Conservation (phyloP, 345 rosid genomes). For the Rhodamnia argentea region DNA sequence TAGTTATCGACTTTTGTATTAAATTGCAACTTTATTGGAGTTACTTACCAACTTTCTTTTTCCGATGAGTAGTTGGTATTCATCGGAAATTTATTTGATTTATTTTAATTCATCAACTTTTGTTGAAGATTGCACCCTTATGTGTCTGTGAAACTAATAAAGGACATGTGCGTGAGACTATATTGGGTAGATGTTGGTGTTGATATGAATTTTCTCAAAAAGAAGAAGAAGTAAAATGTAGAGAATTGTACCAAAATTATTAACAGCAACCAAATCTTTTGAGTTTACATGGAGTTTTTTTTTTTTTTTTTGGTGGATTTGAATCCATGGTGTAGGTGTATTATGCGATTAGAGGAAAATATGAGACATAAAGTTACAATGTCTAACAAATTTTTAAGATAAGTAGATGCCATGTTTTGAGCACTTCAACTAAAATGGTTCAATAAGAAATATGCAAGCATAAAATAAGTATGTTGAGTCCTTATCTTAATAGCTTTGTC, state of each 20-base stretch:
- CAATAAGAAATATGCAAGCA: not conserved
- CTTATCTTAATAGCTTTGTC: too few species aligned
- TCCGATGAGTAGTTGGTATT: too few species aligned
- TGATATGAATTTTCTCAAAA: not conserved
- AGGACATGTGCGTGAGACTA: not conserved
- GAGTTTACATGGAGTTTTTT: not conserved
- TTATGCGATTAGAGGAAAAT: not conserved
- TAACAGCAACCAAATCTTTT: not conserved
- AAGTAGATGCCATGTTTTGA: not conserved
- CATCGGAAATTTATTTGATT: not conserved
- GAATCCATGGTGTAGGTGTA: not conserved
- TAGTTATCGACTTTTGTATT: not conserved
- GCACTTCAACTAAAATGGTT: not conserved
- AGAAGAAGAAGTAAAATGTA: not conserved
- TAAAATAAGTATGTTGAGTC: too few species aligned
- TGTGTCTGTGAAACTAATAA: not conserved
- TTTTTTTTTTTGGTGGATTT: not conserved
- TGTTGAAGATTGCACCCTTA: not conserved
- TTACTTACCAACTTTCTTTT: not conserved
- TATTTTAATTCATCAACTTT: not conserved
- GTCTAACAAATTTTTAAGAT: not conserved
- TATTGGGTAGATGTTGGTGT: not conserved
- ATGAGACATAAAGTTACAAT: rapidly evolving
- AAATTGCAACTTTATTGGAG: not conserved
- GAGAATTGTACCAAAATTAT: not conserved